A percentile compares a stretch with the other conserved stretches of the same genome.
These are phyloP conservation scores for Kazachstania viticola DNA, from an alignment of 805 yeast species.

Conservation along the genomic window DNA sequence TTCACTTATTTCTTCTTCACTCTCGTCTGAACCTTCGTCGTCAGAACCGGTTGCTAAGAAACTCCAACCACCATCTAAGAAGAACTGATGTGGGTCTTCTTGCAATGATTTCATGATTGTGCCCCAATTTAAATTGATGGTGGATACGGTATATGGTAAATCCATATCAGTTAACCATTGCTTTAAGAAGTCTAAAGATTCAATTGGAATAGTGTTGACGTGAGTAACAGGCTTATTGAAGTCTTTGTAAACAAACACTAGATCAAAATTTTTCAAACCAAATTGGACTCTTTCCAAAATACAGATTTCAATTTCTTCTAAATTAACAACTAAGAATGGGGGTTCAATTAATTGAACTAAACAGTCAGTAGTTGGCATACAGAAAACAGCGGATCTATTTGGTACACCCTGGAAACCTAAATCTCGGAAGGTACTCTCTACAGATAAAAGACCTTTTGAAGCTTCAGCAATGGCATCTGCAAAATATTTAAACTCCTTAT, in stretches of 20 bases:
- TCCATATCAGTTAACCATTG: slow-evolving; percentile 98
- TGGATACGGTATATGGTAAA: slow-evolving; percentile 88
- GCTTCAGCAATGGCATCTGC: slow-evolving; percentile 88
- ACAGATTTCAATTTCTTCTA: slow-evolving; percentile 87
- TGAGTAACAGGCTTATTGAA: slow-evolving; percentile 80
- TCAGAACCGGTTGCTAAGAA: slow-evolving; percentile 85
- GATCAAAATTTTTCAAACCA: slow-evolving; percentile 90
- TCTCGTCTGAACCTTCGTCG: slow-evolving; percentile 56
- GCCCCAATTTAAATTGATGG: slow-evolving; percentile 90
- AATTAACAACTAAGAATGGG: slow-evolving; percentile 83
- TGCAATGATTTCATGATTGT: slow-evolving; percentile 89
- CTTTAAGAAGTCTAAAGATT: slow-evolving; percentile 79
- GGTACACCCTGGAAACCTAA: slow-evolving; percentile 98
- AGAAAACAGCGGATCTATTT: slow-evolving; percentile 80
- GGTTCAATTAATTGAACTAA: slow-evolving; percentile 88
- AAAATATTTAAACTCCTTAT: slow-evolving; percentile 81
- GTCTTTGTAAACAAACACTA: slow-evolving; percentile 94
- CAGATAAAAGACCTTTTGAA: slow-evolving; percentile 69
- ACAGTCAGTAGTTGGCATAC: slow-evolving; percentile 97
- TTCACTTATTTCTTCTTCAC: slow-evolving; percentile 50
- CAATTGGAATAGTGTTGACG: slow-evolving; percentile 90
- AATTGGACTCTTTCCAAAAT: slow-evolving; percentile 95
- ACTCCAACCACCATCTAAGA: slow-evolving; percentile 91
- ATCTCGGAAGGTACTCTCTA: slow-evolving; percentile 91
- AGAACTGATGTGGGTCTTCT: slow-evolving; percentile 90